A percentile compares a stretch with the other conserved stretches of the same genome.
These are phyloP conservation scores for Taxillus chinensis DNA, from an alignment of 164 flowering plant species.

Conservation along the genomic window DNA sequence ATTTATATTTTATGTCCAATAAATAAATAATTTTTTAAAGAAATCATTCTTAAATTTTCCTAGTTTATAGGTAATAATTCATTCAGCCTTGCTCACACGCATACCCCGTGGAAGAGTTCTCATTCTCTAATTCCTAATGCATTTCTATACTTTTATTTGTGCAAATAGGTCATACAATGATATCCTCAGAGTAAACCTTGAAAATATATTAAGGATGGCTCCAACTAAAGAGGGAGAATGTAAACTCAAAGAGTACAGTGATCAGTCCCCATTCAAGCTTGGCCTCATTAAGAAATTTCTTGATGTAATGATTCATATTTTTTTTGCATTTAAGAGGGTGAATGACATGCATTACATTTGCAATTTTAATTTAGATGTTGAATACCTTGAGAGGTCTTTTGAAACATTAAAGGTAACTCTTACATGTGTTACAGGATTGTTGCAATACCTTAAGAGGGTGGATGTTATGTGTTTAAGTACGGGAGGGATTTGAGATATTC, in stretches of 20 bases:
- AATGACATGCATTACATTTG: constrained; percentile 78
- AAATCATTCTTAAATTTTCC: no score
- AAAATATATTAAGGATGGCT: constrained; percentile 78
- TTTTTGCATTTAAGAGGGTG: constrained; percentile 76
- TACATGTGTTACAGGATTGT: no score
- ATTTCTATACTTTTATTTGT: constrained; percentile 4
- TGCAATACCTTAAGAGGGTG: no score
- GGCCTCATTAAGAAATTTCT: constrained; percentile 80
- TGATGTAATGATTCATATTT: constrained; percentile 67
- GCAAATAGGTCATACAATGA: constrained; percentile 69
- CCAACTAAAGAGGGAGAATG: constrained; percentile 85
- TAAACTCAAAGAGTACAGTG: constrained; percentile 58
- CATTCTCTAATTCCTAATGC: no score
- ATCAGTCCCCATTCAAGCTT: constrained; percentile 58
- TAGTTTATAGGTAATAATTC: no score
- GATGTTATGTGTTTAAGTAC: no score
- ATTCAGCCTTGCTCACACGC: no score
- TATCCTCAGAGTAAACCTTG: constrained; percentile 69
- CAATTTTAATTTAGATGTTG: constrained; percentile 78
- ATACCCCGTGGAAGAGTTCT: no score
- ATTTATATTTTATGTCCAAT: no score
- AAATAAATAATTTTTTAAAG: no score
- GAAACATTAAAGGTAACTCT: constrained; percentile 66
- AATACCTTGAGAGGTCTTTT: constrained; percentile 72
- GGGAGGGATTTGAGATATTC: no score